phyloP scores from a whole-genome alignment of 495 filamentous ascomycete genomes.

The Aspergillus incahuasiensis region DNA sequence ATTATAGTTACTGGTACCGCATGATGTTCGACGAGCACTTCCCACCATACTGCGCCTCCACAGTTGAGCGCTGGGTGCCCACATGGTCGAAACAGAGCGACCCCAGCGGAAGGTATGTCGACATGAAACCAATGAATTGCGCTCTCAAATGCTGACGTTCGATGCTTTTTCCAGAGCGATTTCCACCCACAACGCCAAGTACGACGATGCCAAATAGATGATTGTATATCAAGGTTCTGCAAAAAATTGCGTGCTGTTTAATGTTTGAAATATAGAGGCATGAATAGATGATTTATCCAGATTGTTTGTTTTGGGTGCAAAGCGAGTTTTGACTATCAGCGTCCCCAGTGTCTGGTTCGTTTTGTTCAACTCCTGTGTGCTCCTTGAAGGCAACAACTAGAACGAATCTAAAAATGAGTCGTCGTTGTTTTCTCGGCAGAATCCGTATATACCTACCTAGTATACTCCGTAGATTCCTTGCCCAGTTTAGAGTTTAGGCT shows the following conservation, averaged over 20 bases:
- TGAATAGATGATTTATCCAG: conserved; percentile 22
- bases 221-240: conserved; percentile 10
- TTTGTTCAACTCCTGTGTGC: conserved; percentile 1
- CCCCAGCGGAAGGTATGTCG: conserved; percentile 82
- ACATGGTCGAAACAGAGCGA: conserved; percentile 96
- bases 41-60: conserved; percentile 82
- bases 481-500: conserved; percentile 7
- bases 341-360: conserved; percentile 8
- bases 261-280: conserved; percentile 22
- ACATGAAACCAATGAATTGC: background rate
- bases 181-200: conserved; percentile 63
- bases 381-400: conserved; percentile 2
- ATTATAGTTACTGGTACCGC: conserved; percentile 86
- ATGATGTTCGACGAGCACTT: conserved; percentile 98
- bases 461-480: background rate
- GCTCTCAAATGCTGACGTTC: conserved; percentile 9
- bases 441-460: no score
- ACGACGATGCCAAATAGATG: conserved; percentile 43
- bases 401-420: conserved; percentile 10
- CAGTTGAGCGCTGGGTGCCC: conserved; percentile 96
- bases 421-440: conserved; percentile 11
- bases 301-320: conserved; percentile 17
- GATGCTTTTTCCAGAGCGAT: conserved; percentile 52
- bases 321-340: conserved; percentile 14
- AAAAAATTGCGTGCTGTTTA: conserved; percentile 10